Conservation (phyloP, 2,329 filamentous ascomycete genomes). For the Teratosphaeriaceae sp. region DNA sequence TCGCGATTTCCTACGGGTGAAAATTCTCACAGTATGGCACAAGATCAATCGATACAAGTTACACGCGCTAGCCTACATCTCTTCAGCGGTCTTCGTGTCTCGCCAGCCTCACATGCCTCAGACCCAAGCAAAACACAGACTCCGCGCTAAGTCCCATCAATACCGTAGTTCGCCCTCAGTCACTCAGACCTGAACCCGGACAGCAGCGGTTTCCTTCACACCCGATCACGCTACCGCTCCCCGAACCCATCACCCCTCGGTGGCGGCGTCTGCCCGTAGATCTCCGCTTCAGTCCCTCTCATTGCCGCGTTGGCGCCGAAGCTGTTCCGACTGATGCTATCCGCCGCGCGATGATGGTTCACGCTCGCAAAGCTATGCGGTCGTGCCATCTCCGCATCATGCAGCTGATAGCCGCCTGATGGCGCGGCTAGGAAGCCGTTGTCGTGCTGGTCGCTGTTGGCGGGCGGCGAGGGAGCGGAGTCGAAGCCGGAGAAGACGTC, state of each 20-base stretch:
- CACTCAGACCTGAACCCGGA: neutral
- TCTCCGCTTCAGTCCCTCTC: slow-evolving; percentile 14
- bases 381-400: slow-evolving; percentile 7
- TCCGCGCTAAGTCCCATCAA: slow-evolving; percentile 1
- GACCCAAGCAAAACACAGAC: neutral
- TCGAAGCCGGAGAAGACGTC: slow-evolving; percentile 23
- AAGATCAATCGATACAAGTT: too few species aligned
- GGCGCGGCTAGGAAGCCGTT: slow-evolving; percentile 6
- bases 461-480: slow-evolving; percentile 5
- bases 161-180: neutral
- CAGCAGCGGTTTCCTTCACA: neutral
- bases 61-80: neutral
- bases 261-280: neutral
- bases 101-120: too few species aligned
- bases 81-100: too few species aligned
- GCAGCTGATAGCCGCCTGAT: neutral
- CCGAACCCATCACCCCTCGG: neutral
- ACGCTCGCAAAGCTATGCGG: slow-evolving; percentile 12
- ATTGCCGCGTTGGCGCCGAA: slow-evolving; percentile 23
- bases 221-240: neutral
- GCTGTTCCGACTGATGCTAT: slow-evolving; percentile 25
- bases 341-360: slow-evolving; percentile 21
- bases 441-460: slow-evolving; percentile 5
- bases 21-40: too few species aligned
- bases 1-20: too few species aligned